Base-by-base conservation (phyloP, 805 yeast genomes). In the Torulaspora franciscae region DNA sequence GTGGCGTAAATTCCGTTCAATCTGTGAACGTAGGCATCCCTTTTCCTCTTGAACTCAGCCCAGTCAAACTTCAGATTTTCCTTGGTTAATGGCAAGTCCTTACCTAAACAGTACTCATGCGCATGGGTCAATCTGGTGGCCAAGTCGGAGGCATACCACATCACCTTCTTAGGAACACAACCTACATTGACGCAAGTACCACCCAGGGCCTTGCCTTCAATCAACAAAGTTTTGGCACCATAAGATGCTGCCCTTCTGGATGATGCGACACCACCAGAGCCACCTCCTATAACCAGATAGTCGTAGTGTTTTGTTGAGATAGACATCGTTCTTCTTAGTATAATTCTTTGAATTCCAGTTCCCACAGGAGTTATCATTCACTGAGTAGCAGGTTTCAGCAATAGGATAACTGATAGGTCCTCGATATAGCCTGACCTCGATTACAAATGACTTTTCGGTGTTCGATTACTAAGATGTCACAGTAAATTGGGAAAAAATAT, bases 151-250 rank as follows among this genome's bases (percentile, higher is more conserved):
- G 97, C 96, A 57, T 90, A 83, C 99, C 99, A 93, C 97, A 93
- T 90, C 37, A 93, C 88, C 66, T 93, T 93, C 74, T 93, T 93
- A 38, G 99, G 99, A 39, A 93, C 99, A 75, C 99, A 93, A 15
- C 99, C 99, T 35, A 91, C 98, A 65, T 93, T 93, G 50, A 93
- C 99, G 76, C 99, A 93, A 33, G 99, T 93, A 24, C 99, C 99
- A 47, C 99, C 99, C 68, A 93, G 76, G 52, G 74, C 82, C 42
- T 80, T 78, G 32, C 86, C 79, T 67, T 93, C 99, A 43, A 93
- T 74, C 15, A 93, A 61, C 42, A 90, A 71, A 1, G 93, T 83
- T 55, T 88, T 87, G 22, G 95, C 95, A 22, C 99, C 99, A 57
- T 90, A 80, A 26, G 80, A 76, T 29, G 98, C 96, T 9, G 99